Base-by-base conservation (phyloP, 1,284 basidiomycete species). In the Tilletia horrida region DNA sequence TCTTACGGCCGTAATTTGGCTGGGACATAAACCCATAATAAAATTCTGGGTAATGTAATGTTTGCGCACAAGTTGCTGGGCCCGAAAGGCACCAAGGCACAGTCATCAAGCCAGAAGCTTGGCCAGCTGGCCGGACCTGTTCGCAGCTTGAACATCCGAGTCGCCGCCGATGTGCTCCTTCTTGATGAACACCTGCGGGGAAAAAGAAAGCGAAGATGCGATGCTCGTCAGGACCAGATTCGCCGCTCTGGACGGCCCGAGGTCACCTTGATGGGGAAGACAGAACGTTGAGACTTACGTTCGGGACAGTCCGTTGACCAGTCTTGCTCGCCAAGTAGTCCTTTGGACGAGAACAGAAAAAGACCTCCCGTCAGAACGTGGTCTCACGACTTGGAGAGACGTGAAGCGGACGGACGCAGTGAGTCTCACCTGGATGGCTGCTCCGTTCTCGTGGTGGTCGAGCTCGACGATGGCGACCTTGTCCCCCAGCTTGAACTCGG, bases 121-220 rank as follows among this genome's bases (percentile, higher is more conserved):
- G 3, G 55, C n/a, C 16, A 59, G 55, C 55, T 59, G 29, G 23
- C 55, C 55, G 3, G 55, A 59, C 9, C 27, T 7, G 9, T 59
- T 25, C 25, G 35, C 27, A 29, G 55, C 23, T 29, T 59, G 55
- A 25, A 59, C 27, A 14, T 59, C 55, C 11, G 29, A 35, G 27
- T 40, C 18, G 7, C 55, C 55, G 4, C 55, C 55, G 16, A 59
- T 29, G 16, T 59, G 55, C 55, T 59, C 14, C 27, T 59, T 25
- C 55, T 59, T 31, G 31, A 59, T 59, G 55, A 59, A 59, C 27
- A 59, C 31, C 55, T 59, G 25, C 6, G n/a, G 47, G n/a, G 47
- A 14, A 21, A 50, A 21, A 21, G 47, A 50, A n/a, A n/a, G n/a
- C n/a, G n/a, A n/a, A n/a, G n/a, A n/a, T n/a, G n/a, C 35, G 35